A percentile compares a stretch with the other conserved stretches of the same genome.
Conservation (phyloP, 2,329 filamentous ascomycete genomes). For the Penicillium hordei region DNA sequence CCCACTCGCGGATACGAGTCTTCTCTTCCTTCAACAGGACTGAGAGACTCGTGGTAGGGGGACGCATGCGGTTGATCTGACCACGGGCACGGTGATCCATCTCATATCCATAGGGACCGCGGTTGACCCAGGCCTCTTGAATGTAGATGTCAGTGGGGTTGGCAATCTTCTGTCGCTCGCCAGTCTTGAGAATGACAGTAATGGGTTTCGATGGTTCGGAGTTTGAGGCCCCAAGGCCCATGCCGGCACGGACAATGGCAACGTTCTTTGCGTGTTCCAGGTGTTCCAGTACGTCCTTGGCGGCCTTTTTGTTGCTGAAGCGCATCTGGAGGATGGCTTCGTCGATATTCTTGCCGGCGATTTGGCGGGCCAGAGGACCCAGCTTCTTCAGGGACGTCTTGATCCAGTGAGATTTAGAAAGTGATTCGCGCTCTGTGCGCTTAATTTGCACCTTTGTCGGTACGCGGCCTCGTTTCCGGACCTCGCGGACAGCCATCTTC, state of each 20-base stretch:
- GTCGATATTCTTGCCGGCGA: slow-evolving; percentile 88
- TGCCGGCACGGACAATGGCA: slow-evolving; percentile 76
- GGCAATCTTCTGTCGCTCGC: slow-evolving; percentile 66
- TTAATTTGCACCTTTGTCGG: slow-evolving; percentile 66
- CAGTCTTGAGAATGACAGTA: slow-evolving; percentile 71
- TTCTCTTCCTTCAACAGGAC: slow-evolving; percentile 90
- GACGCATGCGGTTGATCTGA: slow-evolving; percentile 64
- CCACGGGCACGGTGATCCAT: slow-evolving; percentile 76
- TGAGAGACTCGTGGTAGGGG: slow-evolving; percentile 73
- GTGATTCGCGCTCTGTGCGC: slow-evolving; percentile 60
- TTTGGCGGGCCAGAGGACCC: slow-evolving; percentile 79
- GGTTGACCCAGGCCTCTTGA: slow-evolving; percentile 88
- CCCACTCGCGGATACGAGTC: slow-evolving; percentile 76
- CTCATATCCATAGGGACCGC: slow-evolving; percentile 62
- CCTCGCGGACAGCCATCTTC: slow-evolving; percentile 76
- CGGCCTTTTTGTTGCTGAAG: slow-evolving; percentile 91
- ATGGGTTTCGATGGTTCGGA: slow-evolving; percentile 42
- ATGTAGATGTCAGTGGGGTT: slow-evolving; percentile 86
- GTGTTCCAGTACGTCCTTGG: slow-evolving; percentile 74
- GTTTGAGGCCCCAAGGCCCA: slow-evolving; percentile 63
- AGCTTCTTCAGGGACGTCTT: slow-evolving; percentile 92
- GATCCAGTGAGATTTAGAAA: slow-evolving; percentile 67
- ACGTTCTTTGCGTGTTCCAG: slow-evolving; percentile 78
- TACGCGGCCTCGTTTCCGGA: slow-evolving; percentile 67
- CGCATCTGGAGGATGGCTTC: slow-evolving; percentile 94